These are phyloP conservation scores for Primulina huaijiensis DNA, from an alignment of 257 asterid genomes.

Conservation along the genomic window DNA sequence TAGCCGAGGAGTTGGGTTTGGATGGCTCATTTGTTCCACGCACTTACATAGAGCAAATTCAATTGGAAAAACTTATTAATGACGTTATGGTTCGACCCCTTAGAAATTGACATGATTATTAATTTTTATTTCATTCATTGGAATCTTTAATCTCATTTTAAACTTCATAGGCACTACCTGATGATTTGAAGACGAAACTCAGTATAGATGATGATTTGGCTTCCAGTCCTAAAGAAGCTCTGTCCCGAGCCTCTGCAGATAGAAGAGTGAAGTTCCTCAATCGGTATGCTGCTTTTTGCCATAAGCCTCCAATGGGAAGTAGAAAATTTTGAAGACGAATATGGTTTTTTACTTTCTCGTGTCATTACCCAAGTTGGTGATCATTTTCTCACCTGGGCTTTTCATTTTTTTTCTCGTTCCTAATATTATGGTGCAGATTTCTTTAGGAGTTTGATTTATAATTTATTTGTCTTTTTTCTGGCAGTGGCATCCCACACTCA, in stretches of 20 bases:
- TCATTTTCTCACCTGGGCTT: conserved; percentile 7
- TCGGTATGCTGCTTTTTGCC: conserved; percentile 44
- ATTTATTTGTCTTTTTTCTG: conserved; percentile 17
- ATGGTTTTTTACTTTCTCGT: conserved; percentile 10
- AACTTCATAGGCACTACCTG: conserved; percentile 74
- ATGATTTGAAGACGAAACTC: conserved; percentile 85
- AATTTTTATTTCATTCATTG: conserved; percentile 13
- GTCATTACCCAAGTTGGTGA: conserved; percentile 5
- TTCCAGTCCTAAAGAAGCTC: conserved; percentile 97
- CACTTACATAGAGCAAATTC: conserved; percentile 96
- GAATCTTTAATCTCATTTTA: conserved; percentile 26
- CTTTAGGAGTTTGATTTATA: conserved; percentile 11
- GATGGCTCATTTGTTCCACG: conserved; percentile 88
- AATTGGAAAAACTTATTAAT: conserved; percentile 86
- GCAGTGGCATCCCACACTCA: conserved; percentile 81
- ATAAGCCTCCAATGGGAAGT: conserved; percentile 9
- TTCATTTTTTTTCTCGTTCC: conserved; percentile 6
- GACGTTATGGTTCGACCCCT: conserved; percentile 78
- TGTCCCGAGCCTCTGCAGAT: conserved; percentile 91
- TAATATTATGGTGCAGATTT: conserved; percentile 14
- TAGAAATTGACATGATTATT: conserved; percentile 7
- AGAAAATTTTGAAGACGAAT: conserved; percentile 21
- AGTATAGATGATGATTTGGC: conserved; percentile 85
- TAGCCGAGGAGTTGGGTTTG: conserved; percentile 81
- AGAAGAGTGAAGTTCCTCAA: conserved; percentile 86